These are phyloP conservation scores for Globisporangium irregulare DNA, from an alignment of 352 stramenopile genomes.

Conservation along the genomic window DNA sequence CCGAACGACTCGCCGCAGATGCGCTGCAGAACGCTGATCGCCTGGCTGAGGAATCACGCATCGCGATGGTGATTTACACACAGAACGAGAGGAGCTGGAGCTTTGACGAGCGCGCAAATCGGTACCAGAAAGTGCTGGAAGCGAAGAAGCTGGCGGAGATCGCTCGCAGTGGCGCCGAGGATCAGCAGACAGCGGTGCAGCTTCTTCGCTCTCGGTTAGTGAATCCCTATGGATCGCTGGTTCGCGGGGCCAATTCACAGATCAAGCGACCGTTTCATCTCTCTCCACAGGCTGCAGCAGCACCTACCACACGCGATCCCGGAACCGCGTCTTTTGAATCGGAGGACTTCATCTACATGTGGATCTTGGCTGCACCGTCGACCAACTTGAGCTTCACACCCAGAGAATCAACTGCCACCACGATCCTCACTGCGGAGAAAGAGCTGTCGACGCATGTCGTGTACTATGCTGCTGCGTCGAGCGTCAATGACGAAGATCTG, in stretches of 20 bases:
- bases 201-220: slow-evolving; percentile 29
- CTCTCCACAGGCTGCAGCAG: not conserved
- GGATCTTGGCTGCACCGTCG: slow-evolving; percentile 49
- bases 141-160: slow-evolving; percentile 48
- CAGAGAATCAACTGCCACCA: slow-evolving; percentile 25
- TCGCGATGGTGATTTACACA: slow-evolving; percentile 52
- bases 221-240: slow-evolving; percentile 41
- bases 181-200: slow-evolving; percentile 26
- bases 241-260: not conserved
- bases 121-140: slow-evolving; percentile 54
- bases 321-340: not conserved
- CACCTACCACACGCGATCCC: not conserved
- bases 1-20: slow-evolving; percentile 28
- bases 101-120: slow-evolving; percentile 56
- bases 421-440: slow-evolving; percentile 41
- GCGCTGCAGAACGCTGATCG: slow-evolving; percentile 41
- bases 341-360: slow-evolving; percentile 34
- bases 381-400: slow-evolving; percentile 51
- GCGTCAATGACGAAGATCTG: slow-evolving; percentile 13
- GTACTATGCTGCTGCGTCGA: slow-evolving; percentile 57
- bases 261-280: slow-evolving; percentile 11
- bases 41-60: slow-evolving; percentile 56
- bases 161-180: slow-evolving; percentile 38
- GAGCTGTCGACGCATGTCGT: slow-evolving; percentile 65
- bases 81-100: slow-evolving; percentile 57